These are phyloP conservation scores for Centaurea solstitialis DNA, from an alignment of 129 eudicot species.

Conservation along the genomic window DNA sequence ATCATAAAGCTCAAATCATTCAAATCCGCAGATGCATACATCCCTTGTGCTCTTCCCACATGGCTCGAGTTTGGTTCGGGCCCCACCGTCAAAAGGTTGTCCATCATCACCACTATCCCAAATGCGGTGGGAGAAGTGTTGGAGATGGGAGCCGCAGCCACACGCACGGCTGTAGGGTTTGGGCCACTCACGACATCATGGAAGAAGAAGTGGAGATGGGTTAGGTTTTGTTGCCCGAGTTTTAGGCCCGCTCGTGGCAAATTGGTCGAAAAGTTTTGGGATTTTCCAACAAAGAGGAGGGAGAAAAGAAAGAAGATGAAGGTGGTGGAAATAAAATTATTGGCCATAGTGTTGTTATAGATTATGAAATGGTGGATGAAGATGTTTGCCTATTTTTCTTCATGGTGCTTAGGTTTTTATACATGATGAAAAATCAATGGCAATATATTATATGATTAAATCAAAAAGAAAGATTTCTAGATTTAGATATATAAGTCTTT, in stretches of 20 bases:
- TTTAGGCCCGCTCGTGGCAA: slow-evolving; percentile 18
- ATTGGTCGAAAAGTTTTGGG: slow-evolving; percentile 27
- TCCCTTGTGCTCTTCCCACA: slow-evolving; percentile 44
- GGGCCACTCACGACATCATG: slow-evolving; percentile 31
- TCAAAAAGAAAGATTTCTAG: neutral
- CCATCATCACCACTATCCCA: slow-evolving; percentile 39
- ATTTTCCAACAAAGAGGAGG: slow-evolving; percentile 25
- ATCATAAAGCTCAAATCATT: slow-evolving; percentile 29
- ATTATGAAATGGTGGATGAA: neutral
- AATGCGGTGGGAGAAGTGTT: slow-evolving; percentile 21
- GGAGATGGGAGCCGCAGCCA: slow-evolving; percentile 28
- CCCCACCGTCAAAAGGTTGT: slow-evolving; percentile 39
- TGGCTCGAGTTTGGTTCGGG: slow-evolving; percentile 27
- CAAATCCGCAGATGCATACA: slow-evolving; percentile 39
- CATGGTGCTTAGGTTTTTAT: slow-evolving; percentile 4
- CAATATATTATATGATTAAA: neutral
- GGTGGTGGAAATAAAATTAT: neutral
- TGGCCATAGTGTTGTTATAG: slow-evolving; percentile 10
- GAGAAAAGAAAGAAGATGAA: slow-evolving; percentile 10
- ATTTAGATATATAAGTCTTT: too few relatives aligned
- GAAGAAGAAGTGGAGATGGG: slow-evolving; percentile 37
- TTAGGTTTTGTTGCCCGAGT: slow-evolving; percentile 14
- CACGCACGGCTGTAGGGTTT: slow-evolving; percentile 35
- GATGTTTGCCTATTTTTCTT: neutral
- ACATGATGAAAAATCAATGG: slow-evolving; percentile 2